phyloP scores from a whole-genome alignment of 2,329 filamentous ascomycete genomes.

The Fusarium sp. region DNA sequence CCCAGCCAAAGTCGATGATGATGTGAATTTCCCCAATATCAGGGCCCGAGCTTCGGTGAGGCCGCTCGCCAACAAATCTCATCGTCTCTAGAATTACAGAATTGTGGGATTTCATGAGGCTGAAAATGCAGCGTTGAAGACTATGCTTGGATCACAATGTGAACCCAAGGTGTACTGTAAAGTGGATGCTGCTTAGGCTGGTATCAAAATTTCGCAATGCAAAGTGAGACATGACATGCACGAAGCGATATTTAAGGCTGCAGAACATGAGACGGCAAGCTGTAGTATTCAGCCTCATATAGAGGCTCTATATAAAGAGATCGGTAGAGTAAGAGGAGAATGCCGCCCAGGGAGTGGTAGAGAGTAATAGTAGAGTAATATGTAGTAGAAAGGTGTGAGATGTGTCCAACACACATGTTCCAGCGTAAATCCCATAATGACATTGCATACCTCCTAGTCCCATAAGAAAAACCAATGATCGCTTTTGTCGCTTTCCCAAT shows the following conservation, averaged over 20 bases:
- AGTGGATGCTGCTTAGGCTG: slow-evolving; percentile 16
- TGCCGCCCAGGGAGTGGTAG: slow-evolving; percentile 20
- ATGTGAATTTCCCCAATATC: slow-evolving; percentile 8
- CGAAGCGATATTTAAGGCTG: slow-evolving; percentile 26
- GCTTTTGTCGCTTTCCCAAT: slow-evolving; percentile 42
- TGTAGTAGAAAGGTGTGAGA: slow-evolving; percentile 12
- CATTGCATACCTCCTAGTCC: slow-evolving; percentile 24
- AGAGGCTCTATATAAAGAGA: slow-evolving; percentile 24
- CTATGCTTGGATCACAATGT: slow-evolving; percentile 17
- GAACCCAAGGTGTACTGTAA: neutral
- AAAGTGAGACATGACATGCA: slow-evolving; percentile 16
- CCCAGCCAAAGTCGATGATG: slow-evolving; percentile 12
- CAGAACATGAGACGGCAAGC: slow-evolving; percentile 25
- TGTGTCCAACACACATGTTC: slow-evolving; percentile 7
- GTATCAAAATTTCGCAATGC: slow-evolving; percentile 5
- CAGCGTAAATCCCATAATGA: slow-evolving; percentile 36
- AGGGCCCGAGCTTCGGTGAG: slow-evolving; percentile 24
- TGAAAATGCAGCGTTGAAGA: slow-evolving; percentile 12
- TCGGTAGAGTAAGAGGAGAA: slow-evolving; percentile 17
- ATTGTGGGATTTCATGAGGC: slow-evolving; percentile 30
- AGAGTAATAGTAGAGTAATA: slow-evolving; percentile 34
- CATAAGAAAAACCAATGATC: slow-evolving; percentile 20
- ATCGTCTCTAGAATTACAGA: slow-evolving; percentile 1
- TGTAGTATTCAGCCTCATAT: slow-evolving; percentile 30
- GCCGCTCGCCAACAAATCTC: slow-evolving; percentile 15